Conservation (phyloP, 1,139 yeast species). For the Nematodospora anomalae region DNA sequence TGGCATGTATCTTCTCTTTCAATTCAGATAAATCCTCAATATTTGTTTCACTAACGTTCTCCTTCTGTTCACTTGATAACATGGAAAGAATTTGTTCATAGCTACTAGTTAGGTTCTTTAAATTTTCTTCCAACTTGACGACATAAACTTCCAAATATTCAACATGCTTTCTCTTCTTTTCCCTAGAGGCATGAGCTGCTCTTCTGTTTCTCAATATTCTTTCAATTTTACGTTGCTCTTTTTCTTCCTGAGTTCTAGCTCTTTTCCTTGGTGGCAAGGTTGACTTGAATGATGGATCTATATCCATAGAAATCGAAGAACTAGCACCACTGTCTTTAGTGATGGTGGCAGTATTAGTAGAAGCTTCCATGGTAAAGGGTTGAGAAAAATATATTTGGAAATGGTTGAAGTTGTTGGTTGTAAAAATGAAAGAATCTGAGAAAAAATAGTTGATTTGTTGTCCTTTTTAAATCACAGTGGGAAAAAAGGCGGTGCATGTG, state of each 20-base stretch:
- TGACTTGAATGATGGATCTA: conserved; percentile 28
- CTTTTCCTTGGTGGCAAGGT: conserved; percentile 91
- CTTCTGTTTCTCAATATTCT: conserved; percentile 89
- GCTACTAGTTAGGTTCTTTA: conserved; percentile 25
- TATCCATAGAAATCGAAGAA: conserved; percentile 4
- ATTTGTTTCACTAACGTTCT: conserved; percentile 15
- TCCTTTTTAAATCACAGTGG: conserved; percentile 9
- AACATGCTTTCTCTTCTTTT: conserved; percentile 90
- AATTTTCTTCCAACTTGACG: conserved; percentile 45
- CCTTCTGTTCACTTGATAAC: conserved; percentile 18
- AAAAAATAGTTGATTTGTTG: conserved; percentile 10
- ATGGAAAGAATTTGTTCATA: conserved; percentile 19
- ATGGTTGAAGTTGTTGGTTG: neutral
- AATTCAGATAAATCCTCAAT: conserved; percentile 31
- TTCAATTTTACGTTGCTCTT: conserved; percentile 93
- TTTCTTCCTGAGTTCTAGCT: conserved; percentile 95
- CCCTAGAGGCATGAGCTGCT: conserved; percentile 97
- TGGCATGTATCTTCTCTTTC: conserved; percentile 34
- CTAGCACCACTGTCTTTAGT: conserved; percentile 2
- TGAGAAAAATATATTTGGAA: conserved; percentile 3
- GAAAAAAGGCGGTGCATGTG: too few relatives aligned
- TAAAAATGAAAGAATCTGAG: conserved; percentile 1
- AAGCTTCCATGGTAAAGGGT: neutral
- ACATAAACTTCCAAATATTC: conserved; percentile 77
- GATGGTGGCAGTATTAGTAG: neutral